These are phyloP conservation scores for Fagopyrum esculentum DNA, from an alignment of 148 eudicot genomes.

Conservation along the genomic window DNA sequence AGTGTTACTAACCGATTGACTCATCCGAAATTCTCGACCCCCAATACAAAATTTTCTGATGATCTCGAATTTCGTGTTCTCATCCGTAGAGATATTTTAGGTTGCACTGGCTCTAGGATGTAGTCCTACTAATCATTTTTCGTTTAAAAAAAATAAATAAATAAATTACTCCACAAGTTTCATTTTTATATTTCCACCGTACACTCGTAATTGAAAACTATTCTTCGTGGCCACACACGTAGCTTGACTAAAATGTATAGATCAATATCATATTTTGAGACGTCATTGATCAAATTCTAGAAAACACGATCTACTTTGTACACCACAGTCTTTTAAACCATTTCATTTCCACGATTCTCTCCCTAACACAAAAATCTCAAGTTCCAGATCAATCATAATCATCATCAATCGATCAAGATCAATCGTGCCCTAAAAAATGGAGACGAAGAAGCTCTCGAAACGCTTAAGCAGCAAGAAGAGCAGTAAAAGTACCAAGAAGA, in stretches of 20 bases:
- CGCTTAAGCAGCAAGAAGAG: constrained; percentile 16
- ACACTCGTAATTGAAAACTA: background rate
- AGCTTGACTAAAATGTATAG: background rate
- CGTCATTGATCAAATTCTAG: background rate
- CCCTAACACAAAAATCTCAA: background rate
- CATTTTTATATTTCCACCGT: too few species aligned
- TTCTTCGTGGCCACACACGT: background rate
- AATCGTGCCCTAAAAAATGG: background rate
- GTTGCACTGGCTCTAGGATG: too few species aligned
- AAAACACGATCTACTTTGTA: background rate
- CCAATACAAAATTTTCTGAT: too few species aligned
- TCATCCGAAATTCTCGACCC: too few species aligned
- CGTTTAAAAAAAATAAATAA: too few species aligned
- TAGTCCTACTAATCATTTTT: too few species aligned
- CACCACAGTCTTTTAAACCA: background rate
- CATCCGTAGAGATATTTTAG: too few species aligned
- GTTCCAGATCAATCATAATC: background rate
- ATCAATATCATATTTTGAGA: background rate
- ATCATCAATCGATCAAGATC: constrained; percentile 11
- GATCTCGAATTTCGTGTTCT: too few species aligned
- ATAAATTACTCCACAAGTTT: too few species aligned
- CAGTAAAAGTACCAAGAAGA: constrained; percentile 10
- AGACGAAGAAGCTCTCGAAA: constrained; percentile 17
- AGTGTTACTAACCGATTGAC: too few species aligned
- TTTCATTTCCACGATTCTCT: background rate